A percentile compares a stretch with the other conserved stretches of the same genome.
Conservation (phyloP, 176 grass and related monocot genomes). For the Zizania latifolia region DNA sequence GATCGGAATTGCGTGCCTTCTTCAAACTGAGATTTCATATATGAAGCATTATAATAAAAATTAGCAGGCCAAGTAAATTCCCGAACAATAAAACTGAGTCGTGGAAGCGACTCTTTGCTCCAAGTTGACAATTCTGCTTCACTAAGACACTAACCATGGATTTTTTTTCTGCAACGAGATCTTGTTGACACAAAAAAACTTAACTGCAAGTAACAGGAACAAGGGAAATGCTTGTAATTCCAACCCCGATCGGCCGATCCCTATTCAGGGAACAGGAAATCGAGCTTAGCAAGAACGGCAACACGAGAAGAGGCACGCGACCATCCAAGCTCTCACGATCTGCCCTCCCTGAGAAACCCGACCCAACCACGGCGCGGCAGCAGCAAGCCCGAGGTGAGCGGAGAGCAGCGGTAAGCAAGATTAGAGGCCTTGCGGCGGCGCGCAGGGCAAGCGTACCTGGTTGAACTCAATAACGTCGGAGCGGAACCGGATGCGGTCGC, state of each 20-base stretch:
- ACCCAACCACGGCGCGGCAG: not conserved
- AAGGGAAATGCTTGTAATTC: not conserved
- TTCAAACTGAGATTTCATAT: not conserved
- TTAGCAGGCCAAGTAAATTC: not conserved
- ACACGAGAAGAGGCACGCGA: not conserved
- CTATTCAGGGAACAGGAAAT: not conserved
- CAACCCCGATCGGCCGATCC: not conserved
- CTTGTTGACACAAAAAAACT: not conserved
- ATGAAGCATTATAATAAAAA: not conserved
- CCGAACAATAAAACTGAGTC: too few species aligned
- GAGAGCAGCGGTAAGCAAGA: not conserved
- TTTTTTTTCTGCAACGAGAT: not conserved
- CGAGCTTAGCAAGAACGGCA: too few species aligned
- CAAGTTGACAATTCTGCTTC: not conserved
- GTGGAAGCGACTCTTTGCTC: not conserved
- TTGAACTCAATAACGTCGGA: conserved; percentile 97
- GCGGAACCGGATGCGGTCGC: conserved; percentile 81
- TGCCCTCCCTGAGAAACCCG: not conserved
- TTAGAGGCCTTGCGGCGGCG: too few species aligned
- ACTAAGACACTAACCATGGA: not conserved
- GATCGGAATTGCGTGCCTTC: not conserved
- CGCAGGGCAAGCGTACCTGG: too few species aligned
- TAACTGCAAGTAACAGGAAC: not conserved
- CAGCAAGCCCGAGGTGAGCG: not conserved
- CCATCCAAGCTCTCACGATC: not conserved